Percentiles rank a stretch among this genome's conserved stretches.
Conservation (phyloP, 2,329 filamentous ascomycete genomes). For the Calonectria pauciramosa region DNA sequence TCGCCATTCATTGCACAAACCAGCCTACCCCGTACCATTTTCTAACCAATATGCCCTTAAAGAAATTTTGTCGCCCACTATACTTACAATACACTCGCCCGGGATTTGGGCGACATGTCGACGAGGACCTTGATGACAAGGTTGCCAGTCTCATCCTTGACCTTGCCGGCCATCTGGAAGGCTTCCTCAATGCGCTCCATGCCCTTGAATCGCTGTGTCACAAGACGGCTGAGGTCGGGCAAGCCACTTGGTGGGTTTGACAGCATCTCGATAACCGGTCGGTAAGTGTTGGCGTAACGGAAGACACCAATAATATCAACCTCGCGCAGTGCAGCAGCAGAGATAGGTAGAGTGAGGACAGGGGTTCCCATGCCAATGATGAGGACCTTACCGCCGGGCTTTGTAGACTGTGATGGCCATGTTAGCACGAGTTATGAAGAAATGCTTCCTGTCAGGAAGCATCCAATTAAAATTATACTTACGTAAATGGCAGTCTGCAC, state of each 20-base stretch:
- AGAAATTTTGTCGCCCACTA: not conserved
- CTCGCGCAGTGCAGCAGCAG: slow-evolving; percentile 76
- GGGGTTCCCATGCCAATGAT: slow-evolving; percentile 82
- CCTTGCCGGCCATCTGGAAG: slow-evolving; percentile 80
- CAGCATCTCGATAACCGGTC: slow-evolving; percentile 65
- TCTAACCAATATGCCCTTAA: slow-evolving; percentile 19
- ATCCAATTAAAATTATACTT: slow-evolving; percentile 39
- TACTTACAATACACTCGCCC: slow-evolving; percentile 31
- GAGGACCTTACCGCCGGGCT: slow-evolving; percentile 77
- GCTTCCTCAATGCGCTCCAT: slow-evolving; percentile 74
- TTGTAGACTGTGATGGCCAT: slow-evolving; percentile 60
- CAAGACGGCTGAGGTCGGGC: slow-evolving; percentile 75
- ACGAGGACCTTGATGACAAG: slow-evolving; percentile 83
- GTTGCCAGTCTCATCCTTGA: slow-evolving; percentile 77
- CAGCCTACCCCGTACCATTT: slow-evolving; percentile 28
- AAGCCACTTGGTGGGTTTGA: slow-evolving; percentile 64
- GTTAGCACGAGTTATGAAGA: not conserved
- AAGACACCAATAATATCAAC: slow-evolving; percentile 81
- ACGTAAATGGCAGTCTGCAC: slow-evolving; percentile 81
- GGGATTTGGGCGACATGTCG: slow-evolving; percentile 53
- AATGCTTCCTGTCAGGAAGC: not conserved
- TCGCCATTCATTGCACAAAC: slow-evolving; percentile 20
- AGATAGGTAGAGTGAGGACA: slow-evolving; percentile 77
- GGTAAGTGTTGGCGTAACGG: slow-evolving; percentile 82
- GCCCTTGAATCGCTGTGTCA: slow-evolving; percentile 79